Evolutionary conservation across 495 filamentous ascomycete genomes (phyloP).

Genomic region (Aspergillus baeticus): DNA sequence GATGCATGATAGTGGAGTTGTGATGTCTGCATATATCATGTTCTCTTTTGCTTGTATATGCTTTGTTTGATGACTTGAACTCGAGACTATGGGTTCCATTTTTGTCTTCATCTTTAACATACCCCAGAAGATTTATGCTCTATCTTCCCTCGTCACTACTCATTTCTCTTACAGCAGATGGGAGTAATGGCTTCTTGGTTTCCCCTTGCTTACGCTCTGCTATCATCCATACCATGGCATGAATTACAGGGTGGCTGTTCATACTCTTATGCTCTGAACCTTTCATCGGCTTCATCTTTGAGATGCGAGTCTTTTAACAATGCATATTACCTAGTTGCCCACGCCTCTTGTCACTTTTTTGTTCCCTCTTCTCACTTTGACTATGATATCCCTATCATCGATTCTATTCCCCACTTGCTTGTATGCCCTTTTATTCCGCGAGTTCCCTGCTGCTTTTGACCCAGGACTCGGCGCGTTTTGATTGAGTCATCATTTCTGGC

Average conservation of each 20-base stretch:
- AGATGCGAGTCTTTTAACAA: neutral
- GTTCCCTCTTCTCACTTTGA: neutral
- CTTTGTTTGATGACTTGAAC: constrained; percentile 19
- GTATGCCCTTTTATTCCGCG: constrained; percentile 5
- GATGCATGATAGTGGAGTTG: constrained; percentile 46
- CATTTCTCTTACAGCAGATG: neutral
- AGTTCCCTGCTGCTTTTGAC: constrained; percentile 5
- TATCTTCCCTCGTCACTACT: constrained; percentile 7
- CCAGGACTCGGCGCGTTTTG: neutral
- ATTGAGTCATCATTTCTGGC: constrained; percentile 7
- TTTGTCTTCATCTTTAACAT: constrained; percentile 20
- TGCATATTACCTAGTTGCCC: neutral
- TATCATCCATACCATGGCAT: constrained; percentile 1
- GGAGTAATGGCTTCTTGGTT: constrained; percentile 9
- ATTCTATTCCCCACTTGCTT: neutral
- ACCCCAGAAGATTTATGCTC: constrained; percentile 13
- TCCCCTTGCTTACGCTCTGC: neutral
- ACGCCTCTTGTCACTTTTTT: neutral
- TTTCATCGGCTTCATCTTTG: neutral
- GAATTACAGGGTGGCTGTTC: constrained; percentile 1
- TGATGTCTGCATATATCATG: constrained; percentile 26
- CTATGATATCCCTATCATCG: constrained; percentile 8
- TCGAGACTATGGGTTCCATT: constrained; percentile 29
- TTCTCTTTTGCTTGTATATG: constrained; percentile 39
- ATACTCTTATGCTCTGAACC: constrained; percentile 6